These are phyloP conservation scores for Aurantiochytrium sp. DNA, from an alignment of 108 stramenopile genomes.

Conservation along the genomic window DNA sequence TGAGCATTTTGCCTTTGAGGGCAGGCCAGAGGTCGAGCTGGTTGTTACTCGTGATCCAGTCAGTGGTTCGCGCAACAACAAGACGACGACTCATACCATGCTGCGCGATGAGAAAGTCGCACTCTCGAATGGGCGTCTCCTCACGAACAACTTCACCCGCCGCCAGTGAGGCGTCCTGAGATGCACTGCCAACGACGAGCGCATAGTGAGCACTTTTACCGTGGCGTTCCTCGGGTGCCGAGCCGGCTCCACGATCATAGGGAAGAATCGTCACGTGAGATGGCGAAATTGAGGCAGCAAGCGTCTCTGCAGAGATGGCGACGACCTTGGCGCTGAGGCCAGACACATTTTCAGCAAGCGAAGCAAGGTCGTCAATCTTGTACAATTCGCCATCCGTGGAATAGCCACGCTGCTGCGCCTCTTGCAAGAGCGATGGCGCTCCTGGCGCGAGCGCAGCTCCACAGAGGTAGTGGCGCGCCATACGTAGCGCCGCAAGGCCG, in stretches of 20 bases:
- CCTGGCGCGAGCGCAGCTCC: neutral
- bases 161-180: neutral
- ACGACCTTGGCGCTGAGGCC: neutral
- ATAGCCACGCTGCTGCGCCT: neutral
- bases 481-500: neutral
- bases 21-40: neutral
- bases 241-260: neutral
- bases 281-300: neutral
- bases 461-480: neutral
- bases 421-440: neutral
- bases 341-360: neutral
- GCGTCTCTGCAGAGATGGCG: neutral
- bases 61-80: neutral
- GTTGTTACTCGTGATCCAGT: neutral
- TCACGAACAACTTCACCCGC: too few relatives aligned
- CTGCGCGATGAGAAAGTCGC: neutral
- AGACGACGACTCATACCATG: neutral
- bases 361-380: neutral
- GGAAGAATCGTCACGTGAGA: neutral
- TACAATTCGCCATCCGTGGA: neutral
- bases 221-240: neutral
- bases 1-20: neutral
- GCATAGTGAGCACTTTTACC: constrained; percentile 2
- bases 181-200: neutral
- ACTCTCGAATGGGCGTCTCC: too few relatives aligned